Conservation (phyloP, 1,284 basidiomycete genomes). For the Rhodofomes roseus region DNA sequence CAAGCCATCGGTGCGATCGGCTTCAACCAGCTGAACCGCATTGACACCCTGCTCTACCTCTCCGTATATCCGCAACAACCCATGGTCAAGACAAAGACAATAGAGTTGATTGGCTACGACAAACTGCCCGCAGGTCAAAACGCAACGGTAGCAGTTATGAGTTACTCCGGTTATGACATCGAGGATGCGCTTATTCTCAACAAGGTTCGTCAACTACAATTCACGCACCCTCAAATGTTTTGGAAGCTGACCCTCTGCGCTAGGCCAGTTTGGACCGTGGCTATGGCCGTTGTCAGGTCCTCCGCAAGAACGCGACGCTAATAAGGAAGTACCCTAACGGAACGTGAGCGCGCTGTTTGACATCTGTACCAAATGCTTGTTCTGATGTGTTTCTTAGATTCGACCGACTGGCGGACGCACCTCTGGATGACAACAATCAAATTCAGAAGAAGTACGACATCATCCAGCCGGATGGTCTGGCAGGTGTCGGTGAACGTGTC, state of each 20-base stretch:
- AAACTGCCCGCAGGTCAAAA: constrained; percentile 97
- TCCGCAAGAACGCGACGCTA: constrained; percentile 93
- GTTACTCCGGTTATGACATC: constrained; percentile 98
- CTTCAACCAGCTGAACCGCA: constrained; percentile 97
- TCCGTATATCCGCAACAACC: constrained; percentile 99
- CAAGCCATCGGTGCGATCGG: constrained; percentile 99
- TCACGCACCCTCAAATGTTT: background rate
- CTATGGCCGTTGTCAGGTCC: constrained; percentile 95
- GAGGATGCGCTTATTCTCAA: constrained; percentile 98
- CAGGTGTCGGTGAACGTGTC: constrained; percentile 92
- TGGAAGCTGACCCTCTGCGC: background rate
- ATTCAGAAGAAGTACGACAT: constrained; percentile 85
- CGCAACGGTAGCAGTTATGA: constrained; percentile 98
- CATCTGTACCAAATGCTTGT: background rate
- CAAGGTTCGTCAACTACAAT: constrained; percentile 48
- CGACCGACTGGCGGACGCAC: constrained; percentile 93
- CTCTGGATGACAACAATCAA: constrained; percentile 77
- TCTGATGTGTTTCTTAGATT: constrained; percentile 44
- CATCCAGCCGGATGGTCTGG: constrained; percentile 89
- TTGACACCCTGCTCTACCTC: constrained; percentile 97
- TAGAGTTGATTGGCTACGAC: constrained; percentile 96
- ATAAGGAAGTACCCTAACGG: constrained; percentile 97
- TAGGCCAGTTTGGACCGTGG: constrained; percentile 94
- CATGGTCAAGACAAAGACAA: constrained; percentile 99
- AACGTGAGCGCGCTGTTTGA: constrained; percentile 61